phyloP scores from a whole-genome alignment of 2,329 filamentous ascomycete species.

The Aureobasidium vineae region DNA sequence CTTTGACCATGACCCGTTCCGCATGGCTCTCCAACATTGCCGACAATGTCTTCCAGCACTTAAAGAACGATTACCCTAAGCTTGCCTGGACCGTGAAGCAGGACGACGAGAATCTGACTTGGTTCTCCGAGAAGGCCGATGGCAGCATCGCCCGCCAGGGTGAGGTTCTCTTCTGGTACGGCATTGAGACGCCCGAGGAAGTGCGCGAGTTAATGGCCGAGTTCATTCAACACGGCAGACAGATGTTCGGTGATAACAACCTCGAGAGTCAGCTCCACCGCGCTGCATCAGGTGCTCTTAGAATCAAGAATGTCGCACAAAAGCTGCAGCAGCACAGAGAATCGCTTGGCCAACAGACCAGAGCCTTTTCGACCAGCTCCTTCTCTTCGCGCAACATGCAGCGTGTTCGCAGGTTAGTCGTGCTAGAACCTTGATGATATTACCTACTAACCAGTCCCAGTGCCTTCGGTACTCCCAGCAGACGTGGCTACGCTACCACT shows the following conservation, averaged over 20 bases:
- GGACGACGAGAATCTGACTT: constrained; percentile 93
- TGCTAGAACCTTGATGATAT: neutral
- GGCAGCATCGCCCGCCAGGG: constrained; percentile 77
- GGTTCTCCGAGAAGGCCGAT: constrained; percentile 97
- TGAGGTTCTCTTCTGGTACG: constrained; percentile 96
- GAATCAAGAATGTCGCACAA: constrained; percentile 52
- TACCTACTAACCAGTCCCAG: neutral
- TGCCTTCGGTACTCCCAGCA: constrained; percentile 27
- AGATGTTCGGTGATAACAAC: constrained; percentile 87
- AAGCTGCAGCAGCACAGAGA: constrained; percentile 41
- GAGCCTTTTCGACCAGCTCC: constrained; percentile 64
- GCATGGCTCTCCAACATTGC: constrained; percentile 94
- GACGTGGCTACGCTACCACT: constrained; percentile 58
- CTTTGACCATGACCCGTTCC: constrained; percentile 88
- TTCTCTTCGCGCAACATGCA: constrained; percentile 31
- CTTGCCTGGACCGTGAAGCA: constrained; percentile 96
- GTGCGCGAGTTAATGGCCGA: constrained; percentile 80
- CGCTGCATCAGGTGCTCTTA: constrained; percentile 68
- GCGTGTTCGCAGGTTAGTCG: constrained; percentile 23
- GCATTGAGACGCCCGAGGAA: constrained; percentile 76
- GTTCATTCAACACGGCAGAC: constrained; percentile 76
- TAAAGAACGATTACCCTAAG: constrained; percentile 90
- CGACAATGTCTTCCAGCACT: constrained; percentile 89
- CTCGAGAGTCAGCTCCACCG: constrained; percentile 80
- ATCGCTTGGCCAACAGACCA: constrained; percentile 54